Evolutionary conservation across 495 filamentous ascomycete species (phyloP).

Genomic region (Penicillium alfredii): DNA sequence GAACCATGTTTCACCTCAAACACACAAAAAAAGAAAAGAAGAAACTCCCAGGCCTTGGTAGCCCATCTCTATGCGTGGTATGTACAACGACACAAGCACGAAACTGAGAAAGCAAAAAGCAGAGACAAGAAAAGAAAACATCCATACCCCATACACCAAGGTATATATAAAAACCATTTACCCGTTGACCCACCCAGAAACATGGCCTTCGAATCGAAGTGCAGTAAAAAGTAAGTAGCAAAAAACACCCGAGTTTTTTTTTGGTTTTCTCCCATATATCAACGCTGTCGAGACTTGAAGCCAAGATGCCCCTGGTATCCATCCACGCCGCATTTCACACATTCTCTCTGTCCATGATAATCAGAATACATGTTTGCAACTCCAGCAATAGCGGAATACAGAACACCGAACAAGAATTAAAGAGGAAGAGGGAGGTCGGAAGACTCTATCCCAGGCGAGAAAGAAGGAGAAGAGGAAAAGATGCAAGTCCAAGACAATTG

Average conservation of each 20-base stretch:
- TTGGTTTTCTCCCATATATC: slow-evolving; percentile 13
- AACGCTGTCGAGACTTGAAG: slow-evolving; percentile 8
- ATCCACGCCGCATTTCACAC: slow-evolving; percentile 7
- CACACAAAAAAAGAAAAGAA: background rate
- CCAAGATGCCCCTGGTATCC: slow-evolving; percentile 3
- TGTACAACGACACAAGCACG: slow-evolving; percentile 11
- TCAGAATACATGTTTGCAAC: slow-evolving; percentile 15
- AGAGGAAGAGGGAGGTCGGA: no score
- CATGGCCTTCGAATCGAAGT: slow-evolving; percentile 4
- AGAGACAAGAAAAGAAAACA: background rate
- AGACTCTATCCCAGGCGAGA: no score
- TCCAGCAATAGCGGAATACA: slow-evolving; percentile 7
- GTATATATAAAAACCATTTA: slow-evolving; percentile 9
- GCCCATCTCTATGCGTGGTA: slow-evolving; percentile 9
- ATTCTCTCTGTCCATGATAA: slow-evolving; percentile 5
- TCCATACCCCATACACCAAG: slow-evolving; percentile 13
- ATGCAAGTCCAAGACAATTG: slow-evolving; percentile 1
- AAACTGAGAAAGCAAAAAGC: slow-evolving; percentile 1
- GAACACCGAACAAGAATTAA: no score
- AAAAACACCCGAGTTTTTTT: no score
- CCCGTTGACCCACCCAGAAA: slow-evolving; percentile 12
- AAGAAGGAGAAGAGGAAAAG: slow-evolving; percentile 7
- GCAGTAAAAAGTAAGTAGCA: slow-evolving; percentile 6
- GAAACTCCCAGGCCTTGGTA: background rate
- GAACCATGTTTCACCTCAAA: no score